phyloP scores from a whole-genome alignment of 1,139 yeast genomes.

The Kazachstania sp. region DNA sequence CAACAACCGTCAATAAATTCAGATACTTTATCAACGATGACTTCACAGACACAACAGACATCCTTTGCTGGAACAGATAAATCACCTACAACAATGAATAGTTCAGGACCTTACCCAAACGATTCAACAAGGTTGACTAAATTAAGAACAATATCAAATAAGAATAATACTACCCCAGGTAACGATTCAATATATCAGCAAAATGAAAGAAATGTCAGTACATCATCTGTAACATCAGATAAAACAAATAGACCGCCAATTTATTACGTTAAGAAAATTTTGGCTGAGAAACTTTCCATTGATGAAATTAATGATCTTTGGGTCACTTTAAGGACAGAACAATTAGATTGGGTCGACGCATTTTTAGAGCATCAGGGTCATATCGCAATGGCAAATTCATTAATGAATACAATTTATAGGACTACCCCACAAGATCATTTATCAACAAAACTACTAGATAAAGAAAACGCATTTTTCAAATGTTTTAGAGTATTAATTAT shows the following conservation, averaged over 20 bases:
- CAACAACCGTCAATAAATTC: conserved; percentile 7
- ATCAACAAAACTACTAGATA: conserved; percentile 38
- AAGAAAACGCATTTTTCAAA: conserved; percentile 51
- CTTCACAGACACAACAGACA: neutral
- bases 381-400: conserved; percentile 61
- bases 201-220: conserved; percentile 6
- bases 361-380: conserved; percentile 86
- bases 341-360: conserved; percentile 78
- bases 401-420: conserved; percentile 35
- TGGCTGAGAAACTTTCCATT: conserved; percentile 60
- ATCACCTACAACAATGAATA: neutral
- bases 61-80: neutral
- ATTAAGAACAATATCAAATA: neutral
- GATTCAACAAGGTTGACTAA: neutral
- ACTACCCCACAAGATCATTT: conserved; percentile 12
- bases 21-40: neutral
- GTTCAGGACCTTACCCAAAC: neutral
- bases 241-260: conserved; percentile 46
- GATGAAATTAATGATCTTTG: conserved; percentile 75
- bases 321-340: conserved; percentile 89
- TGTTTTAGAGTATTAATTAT: conserved; percentile 57
- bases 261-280: conserved; percentile 65
- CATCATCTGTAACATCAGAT: conserved; percentile 15
- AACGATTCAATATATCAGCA: conserved; percentile 2
- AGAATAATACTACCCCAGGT: neutral